Percentiles rank a stretch among this genome's conserved stretches.
These are phyloP conservation scores for Hyaloscypha hepaticicola DNA, from an alignment of 495 filamentous ascomycete genomes.

Conservation along the genomic window DNA sequence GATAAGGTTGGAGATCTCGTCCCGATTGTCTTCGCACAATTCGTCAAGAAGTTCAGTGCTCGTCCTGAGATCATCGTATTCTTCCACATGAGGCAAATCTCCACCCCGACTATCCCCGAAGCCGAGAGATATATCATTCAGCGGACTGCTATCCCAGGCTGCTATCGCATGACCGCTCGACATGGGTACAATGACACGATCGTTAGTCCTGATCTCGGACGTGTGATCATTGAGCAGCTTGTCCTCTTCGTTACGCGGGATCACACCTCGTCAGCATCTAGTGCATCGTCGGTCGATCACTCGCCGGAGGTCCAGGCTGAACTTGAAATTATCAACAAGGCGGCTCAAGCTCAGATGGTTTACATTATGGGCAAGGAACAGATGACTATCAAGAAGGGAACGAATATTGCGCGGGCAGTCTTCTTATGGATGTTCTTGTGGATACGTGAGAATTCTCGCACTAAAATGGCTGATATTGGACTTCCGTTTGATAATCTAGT, in stretches of 20 bases:
- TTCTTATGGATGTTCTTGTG: constrained; percentile 61
- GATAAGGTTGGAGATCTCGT: constrained; percentile 58
- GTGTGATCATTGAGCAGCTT: constrained; percentile 54
- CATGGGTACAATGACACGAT: constrained; percentile 72
- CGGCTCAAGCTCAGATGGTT: constrained; percentile 59
- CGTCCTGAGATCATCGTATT: constrained; percentile 59
- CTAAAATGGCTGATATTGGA: constrained; percentile 60
- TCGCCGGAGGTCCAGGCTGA: constrained; percentile 41
- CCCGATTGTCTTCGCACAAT: constrained; percentile 63
- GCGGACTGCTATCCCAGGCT: constrained; percentile 49
- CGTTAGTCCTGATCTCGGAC: constrained; percentile 59
- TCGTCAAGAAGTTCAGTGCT: constrained; percentile 59
- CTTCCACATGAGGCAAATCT: constrained; percentile 61
- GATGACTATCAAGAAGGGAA: constrained; percentile 52
- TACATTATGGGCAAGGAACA: constrained; percentile 76
- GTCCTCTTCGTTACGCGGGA: constrained; percentile 49
- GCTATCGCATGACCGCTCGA: constrained; percentile 64
- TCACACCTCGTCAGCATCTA: constrained; percentile 22
- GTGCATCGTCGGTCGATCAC: constrained; percentile 32
- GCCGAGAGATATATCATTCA: constrained; percentile 42
- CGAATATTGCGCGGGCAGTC: constrained; percentile 44
- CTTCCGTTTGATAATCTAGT: constrained; percentile 61
- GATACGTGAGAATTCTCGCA: constrained; percentile 67
- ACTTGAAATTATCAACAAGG: constrained; percentile 52
- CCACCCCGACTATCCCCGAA: constrained; percentile 47